A percentile compares a stretch with the other conserved stretches of the same genome.
phyloP scores from a whole-genome alignment of 2,329 filamentous ascomycete species.

The Pseudogymnoascus destructans region DNA sequence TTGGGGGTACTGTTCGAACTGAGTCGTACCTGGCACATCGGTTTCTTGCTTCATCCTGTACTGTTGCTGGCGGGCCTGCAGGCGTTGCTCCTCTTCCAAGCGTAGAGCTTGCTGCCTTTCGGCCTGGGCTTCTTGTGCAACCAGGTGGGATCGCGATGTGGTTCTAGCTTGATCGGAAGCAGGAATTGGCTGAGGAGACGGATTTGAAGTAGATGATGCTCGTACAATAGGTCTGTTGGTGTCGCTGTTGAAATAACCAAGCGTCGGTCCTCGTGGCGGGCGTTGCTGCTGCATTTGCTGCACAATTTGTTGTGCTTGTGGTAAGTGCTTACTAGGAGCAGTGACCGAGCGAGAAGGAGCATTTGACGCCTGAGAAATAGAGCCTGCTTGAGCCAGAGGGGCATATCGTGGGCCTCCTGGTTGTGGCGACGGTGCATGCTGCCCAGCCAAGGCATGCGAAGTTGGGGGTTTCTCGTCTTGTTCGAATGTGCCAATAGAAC shows the following conservation, averaged over 20 bases:
- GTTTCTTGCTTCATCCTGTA: slow-evolving; percentile 26
- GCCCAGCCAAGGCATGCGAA: slow-evolving; percentile 13
- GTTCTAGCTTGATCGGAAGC: slow-evolving; percentile 13
- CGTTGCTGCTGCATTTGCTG: slow-evolving; percentile 13
- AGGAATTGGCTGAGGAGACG: slow-evolving; percentile 13
- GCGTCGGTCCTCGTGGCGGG: slow-evolving; percentile 19
- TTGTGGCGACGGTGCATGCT: slow-evolving; percentile 22
- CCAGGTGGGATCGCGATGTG: slow-evolving; percentile 20
- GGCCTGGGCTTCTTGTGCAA: slow-evolving; percentile 22
- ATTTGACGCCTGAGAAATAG: slow-evolving; percentile 19
- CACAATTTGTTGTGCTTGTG: slow-evolving; percentile 12
- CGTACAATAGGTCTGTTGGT: slow-evolving; percentile 4
- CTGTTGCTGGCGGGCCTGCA: slow-evolving; percentile 17
- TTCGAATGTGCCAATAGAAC: slow-evolving; percentile 7
- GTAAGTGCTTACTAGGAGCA: slow-evolving; percentile 20
- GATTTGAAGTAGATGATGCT: slow-evolving; percentile 8
- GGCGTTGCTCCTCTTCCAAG: slow-evolving; percentile 14
- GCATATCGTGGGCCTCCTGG: slow-evolving; percentile 19
- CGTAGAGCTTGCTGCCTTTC: slow-evolving; percentile 22
- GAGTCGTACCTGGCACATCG: slow-evolving; percentile 25
- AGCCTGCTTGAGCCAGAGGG: slow-evolving; percentile 24
- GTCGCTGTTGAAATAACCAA: slow-evolving; percentile 22
- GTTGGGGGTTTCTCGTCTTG: background rate
- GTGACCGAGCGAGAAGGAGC: slow-evolving; percentile 19
- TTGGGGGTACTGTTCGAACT: slow-evolving; percentile 23